These are phyloP conservation scores for Colletotrichum tabaci DNA, from an alignment of 2,329 filamentous ascomycete species.

Conservation along the genomic window DNA sequence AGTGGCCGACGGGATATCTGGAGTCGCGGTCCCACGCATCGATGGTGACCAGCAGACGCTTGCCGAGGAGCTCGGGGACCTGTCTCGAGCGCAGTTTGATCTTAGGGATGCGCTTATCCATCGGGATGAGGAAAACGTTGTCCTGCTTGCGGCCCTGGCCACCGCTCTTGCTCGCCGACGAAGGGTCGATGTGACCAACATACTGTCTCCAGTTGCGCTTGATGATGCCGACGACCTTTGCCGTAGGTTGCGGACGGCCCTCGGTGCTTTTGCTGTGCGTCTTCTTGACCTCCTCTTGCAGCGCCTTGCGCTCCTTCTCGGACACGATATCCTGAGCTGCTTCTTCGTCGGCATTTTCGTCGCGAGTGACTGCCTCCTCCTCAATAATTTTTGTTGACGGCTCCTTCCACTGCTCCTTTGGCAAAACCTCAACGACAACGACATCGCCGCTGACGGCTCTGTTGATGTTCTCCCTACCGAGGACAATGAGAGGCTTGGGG, in stretches of 20 bases:
- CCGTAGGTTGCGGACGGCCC: conserved; percentile 88
- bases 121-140: conserved; percentile 94
- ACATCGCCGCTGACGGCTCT: conserved; percentile 91
- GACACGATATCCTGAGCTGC: conserved; percentile 84
- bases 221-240: conserved; percentile 90
- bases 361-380: conserved; percentile 90
- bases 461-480: conserved; percentile 97
- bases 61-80: conserved; percentile 88
- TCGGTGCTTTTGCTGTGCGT: conserved; percentile 84
- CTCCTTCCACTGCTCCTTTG: conserved; percentile 96
- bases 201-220: conserved; percentile 99
- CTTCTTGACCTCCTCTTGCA: conserved; percentile 93
- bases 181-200: conserved; percentile 93
- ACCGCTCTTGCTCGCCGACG: conserved; percentile 81
- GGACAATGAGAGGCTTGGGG: conserved; percentile 86
- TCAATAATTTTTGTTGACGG: conserved; percentile 97
- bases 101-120: conserved; percentile 98
- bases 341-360: conserved; percentile 90
- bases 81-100: conserved; percentile 94
- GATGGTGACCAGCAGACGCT: conserved; percentile 92
- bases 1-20: conserved; percentile 92
- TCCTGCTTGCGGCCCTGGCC: conserved; percentile 88
- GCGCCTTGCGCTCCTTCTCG: conserved; percentile 85
- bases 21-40: conserved; percentile 97
- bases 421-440: conserved; percentile 92